These are phyloP conservation scores for Globisporangium cederbergense DNA, from an alignment of 352 stramenopile genomes.

Conservation along the genomic window DNA sequence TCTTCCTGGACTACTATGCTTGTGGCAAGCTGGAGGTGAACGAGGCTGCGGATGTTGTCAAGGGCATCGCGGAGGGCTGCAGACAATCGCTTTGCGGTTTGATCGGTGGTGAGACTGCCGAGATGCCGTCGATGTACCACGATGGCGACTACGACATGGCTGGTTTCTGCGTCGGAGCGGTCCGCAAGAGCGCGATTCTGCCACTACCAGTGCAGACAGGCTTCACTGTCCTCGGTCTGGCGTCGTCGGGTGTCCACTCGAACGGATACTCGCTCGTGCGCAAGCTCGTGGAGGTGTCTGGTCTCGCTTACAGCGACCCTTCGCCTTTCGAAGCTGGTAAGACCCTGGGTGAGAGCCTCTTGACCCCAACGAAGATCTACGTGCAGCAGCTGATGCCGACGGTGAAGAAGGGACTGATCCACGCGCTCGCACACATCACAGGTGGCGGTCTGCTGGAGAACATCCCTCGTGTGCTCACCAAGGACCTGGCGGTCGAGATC, in stretches of 20 bases:
- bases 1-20: constrained; percentile 99
- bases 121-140: constrained; percentile 99
- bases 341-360: constrained; percentile 92
- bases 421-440: constrained; percentile 98
- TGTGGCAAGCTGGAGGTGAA: constrained; percentile 95
- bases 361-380: constrained; percentile 98
- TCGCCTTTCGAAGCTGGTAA: constrained; percentile 75
- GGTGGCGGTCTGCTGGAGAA: constrained; percentile 98
- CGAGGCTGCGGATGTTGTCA: constrained; percentile 93
- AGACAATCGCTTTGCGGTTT: constrained; percentile 94
- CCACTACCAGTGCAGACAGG: constrained; percentile 86
- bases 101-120: constrained; percentile 96
- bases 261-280: constrained; percentile 99
- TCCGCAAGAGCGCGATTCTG: constrained; percentile 83
- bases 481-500: constrained; percentile 92
- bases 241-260: constrained; percentile 96
- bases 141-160: constrained; percentile 98
- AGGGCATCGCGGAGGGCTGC: constrained; percentile 97
- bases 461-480: constrained; percentile 93
- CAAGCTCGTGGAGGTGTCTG: constrained; percentile 93
- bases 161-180: constrained; percentile 97
- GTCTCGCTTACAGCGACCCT: constrained; percentile 72
- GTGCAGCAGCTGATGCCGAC: constrained; percentile 88
- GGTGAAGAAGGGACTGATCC: constrained; percentile 76
- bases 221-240: constrained; percentile 94